phyloP scores from a whole-genome alignment of 371 early-diverging fungal species.

The Mucor irregularis region DNA sequence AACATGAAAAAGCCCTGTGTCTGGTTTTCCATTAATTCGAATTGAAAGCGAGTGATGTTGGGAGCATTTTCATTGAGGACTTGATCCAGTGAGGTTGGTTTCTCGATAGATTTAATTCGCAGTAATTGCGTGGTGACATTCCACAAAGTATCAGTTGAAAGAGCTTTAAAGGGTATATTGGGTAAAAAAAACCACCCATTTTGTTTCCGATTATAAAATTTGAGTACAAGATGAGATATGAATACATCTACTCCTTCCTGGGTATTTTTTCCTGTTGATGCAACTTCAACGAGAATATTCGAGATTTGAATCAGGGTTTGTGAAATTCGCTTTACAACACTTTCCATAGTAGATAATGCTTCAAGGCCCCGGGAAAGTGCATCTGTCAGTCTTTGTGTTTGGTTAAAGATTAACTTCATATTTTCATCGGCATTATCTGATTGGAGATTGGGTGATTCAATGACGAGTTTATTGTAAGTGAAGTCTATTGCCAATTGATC shows the following conservation, averaged over 20 bases:
- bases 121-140: conserved; percentile 28
- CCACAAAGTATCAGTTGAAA: conserved; percentile 43
- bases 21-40: conserved; percentile 22
- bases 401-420: too few species aligned
- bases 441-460: not conserved
- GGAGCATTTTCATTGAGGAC: conserved; percentile 20
- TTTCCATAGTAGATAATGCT: conserved; percentile 19
- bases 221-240: conserved; percentile 8
- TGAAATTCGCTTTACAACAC: conserved; percentile 41
- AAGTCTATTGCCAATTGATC: conserved; percentile 61
- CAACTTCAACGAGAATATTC: conserved; percentile 27
- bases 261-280: not conserved
- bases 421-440: too few species aligned
- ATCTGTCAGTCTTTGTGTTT: conserved; percentile 18
- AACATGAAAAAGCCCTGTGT: conserved; percentile 37
- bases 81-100: not conserved
- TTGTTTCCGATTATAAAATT: conserved; percentile 1
- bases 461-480: conserved; percentile 11
- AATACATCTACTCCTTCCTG: conserved; percentile 23
- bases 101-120: conserved; percentile 11
- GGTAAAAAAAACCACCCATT: conserved; percentile 53
- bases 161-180: conserved; percentile 47
- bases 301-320: conserved; percentile 45
- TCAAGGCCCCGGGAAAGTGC: conserved; percentile 27
- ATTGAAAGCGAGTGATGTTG: conserved; percentile 29